Evolutionary conservation across 805 yeast genomes (phyloP).

Genomic region (Wickerhamiella nectarea): DNA sequence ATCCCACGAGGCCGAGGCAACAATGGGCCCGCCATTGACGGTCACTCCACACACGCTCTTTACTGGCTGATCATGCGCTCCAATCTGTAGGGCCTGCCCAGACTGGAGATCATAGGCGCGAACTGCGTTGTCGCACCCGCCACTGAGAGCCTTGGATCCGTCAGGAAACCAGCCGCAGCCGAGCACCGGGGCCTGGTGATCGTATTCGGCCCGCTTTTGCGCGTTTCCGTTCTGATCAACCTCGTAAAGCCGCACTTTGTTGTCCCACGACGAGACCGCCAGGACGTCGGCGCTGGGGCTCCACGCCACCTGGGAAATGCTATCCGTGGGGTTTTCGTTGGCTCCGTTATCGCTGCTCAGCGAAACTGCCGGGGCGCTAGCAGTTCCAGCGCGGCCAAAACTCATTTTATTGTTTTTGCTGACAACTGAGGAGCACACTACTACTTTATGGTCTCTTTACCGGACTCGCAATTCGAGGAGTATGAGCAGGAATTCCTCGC

Average conservation of each 20-base stretch:
- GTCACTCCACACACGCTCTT: slow-evolving; percentile 60
- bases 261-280: slow-evolving; percentile 87
- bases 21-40: slow-evolving; percentile 57
- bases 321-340: slow-evolving; percentile 35
- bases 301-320: slow-evolving; percentile 69
- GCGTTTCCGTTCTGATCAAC: slow-evolving; percentile 55
- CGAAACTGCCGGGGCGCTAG: neutral
- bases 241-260: slow-evolving; percentile 85
- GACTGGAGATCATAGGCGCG: slow-evolving; percentile 67
- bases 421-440: neutral
- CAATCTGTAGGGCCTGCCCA: slow-evolving; percentile 74
- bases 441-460: neutral
- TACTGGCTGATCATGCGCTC: slow-evolving; percentile 74
- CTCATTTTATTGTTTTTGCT: neutral
- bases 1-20: slow-evolving; percentile 95
- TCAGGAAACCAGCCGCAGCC: slow-evolving; percentile 72
- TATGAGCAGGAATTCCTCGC: slow-evolving; percentile 8
- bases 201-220: slow-evolving; percentile 79
- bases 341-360: slow-evolving; percentile 5
- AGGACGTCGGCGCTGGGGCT: slow-evolving; percentile 75
- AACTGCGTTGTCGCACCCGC: slow-evolving; percentile 85
- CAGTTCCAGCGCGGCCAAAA: neutral
- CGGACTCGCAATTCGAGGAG: slow-evolving; percentile 6
- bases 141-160: slow-evolving; percentile 76
- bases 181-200: slow-evolving; percentile 80